Conservation (phyloP, 192 early-diverging fungal species). For the Oehlia diaphana region DNA sequence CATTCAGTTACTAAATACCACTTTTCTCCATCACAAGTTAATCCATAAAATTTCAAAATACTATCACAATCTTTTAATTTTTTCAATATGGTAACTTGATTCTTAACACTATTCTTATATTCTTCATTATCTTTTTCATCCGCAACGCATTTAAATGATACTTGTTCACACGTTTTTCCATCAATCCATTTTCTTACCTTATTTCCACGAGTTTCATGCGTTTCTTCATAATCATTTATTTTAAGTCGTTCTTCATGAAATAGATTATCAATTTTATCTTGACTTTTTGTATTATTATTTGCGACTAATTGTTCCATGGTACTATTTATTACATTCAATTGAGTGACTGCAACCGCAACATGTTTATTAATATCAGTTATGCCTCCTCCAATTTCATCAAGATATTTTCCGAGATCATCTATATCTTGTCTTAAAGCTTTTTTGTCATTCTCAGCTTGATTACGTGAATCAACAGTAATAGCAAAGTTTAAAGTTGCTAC, state of each 20-base stretch:
- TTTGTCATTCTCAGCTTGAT: neutral
- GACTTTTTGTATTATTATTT: neutral
- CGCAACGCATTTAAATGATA: neutral
- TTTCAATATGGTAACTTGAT: slow-evolving; percentile 16
- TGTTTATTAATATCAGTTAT: neutral
- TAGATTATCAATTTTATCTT: neutral
- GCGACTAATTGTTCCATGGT: neutral
- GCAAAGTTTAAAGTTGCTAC: neutral
- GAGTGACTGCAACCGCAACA: neutral
- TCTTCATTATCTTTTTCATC: neutral
- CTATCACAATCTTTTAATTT: neutral
- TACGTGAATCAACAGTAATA: neutral
- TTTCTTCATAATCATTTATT: neutral
- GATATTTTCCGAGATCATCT: neutral
- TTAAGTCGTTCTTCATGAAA: neutral
- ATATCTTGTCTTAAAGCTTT: neutral
- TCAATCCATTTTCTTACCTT: neutral
- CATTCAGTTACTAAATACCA: slow-evolving; percentile 24
- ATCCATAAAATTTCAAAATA: slow-evolving; percentile 15
- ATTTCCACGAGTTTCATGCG: neutral
- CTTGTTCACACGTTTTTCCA: neutral
- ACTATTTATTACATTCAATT: neutral
- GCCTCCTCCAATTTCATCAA: neutral
- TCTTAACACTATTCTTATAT: neutral
- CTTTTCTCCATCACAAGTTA: neutral